Percentiles rank a stretch among this genome's conserved stretches.
Conservation (phyloP, 2,329 filamentous ascomycete species). For the Trichoderma citrinoviride region DNA sequence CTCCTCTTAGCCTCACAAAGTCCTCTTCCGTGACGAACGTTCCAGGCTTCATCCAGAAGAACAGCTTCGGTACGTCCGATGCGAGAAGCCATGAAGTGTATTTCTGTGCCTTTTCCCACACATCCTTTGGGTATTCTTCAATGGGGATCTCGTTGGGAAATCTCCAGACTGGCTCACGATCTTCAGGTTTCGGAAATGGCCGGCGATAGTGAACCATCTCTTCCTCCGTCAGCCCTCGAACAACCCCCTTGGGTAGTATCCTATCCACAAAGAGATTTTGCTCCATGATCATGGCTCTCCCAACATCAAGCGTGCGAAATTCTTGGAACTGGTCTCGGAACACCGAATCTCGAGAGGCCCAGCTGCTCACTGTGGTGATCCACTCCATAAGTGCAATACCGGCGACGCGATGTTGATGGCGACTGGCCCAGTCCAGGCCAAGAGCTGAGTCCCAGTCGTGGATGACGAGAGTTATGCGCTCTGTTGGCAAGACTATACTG, state of each 20-base stretch:
- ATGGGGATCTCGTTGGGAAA: conserved; percentile 8
- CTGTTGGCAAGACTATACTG: background rate
- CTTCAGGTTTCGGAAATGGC: background rate
- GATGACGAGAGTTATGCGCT: background rate
- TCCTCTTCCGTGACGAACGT: background rate
- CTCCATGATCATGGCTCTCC: background rate
- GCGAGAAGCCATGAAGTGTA: background rate
- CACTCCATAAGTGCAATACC: conserved; percentile 1
- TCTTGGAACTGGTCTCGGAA: background rate
- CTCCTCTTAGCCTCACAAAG: background rate
- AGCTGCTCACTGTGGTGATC: background rate
- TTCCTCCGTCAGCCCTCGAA: background rate
- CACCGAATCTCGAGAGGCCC: background rate
- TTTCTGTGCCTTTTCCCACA: background rate
- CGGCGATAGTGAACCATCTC: conserved; percentile 1
- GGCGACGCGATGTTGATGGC: background rate
- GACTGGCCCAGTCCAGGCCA: conserved; percentile 2
- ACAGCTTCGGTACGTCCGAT: background rate
- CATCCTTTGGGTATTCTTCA: background rate
- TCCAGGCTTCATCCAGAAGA: conserved; percentile 8
- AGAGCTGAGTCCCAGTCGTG: conserved; percentile 10
- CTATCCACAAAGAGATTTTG: background rate
- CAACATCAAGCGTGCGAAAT: background rate
- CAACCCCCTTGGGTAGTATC: background rate
- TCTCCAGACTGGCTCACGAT: conserved; percentile 1